Conservation (phyloP, 2,329 filamentous ascomycete genomes). For the Neurospora crassa region DNA sequence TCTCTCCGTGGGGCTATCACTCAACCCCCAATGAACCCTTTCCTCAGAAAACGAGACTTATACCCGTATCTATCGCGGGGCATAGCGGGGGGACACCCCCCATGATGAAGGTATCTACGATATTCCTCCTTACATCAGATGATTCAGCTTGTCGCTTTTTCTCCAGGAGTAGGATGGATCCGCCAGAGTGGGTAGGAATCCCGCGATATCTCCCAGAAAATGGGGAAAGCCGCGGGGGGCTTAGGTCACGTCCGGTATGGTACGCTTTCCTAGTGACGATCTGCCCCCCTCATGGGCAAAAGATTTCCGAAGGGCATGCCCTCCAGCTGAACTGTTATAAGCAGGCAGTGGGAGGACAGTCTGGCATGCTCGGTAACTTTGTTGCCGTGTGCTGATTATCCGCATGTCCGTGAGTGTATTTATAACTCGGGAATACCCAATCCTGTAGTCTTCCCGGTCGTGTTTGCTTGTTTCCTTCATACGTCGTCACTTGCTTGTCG, state of each 20-base stretch:
- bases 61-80: background rate
- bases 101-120: background rate
- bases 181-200: background rate
- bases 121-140: background rate
- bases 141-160: no score
- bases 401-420: background rate
- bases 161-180: background rate
- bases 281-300: background rate
- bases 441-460: background rate
- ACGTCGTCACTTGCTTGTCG: background rate
- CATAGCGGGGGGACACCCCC: background rate
- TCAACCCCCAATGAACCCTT: background rate
- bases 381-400: background rate
- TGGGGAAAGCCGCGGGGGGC: background rate
- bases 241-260: background rate
- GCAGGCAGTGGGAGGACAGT: background rate
- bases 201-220: background rate
- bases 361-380: background rate
- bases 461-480: background rate
- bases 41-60: background rate
- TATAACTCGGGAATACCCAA: background rate
- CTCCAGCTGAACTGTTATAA: background rate
- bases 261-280: background rate
- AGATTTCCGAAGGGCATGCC: background rate
- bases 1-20: background rate